A percentile compares a stretch with the other conserved stretches of the same genome.
phyloP scores from a whole-genome alignment of 2,329 filamentous ascomycete species.

The Colletotrichum phormii region DNA sequence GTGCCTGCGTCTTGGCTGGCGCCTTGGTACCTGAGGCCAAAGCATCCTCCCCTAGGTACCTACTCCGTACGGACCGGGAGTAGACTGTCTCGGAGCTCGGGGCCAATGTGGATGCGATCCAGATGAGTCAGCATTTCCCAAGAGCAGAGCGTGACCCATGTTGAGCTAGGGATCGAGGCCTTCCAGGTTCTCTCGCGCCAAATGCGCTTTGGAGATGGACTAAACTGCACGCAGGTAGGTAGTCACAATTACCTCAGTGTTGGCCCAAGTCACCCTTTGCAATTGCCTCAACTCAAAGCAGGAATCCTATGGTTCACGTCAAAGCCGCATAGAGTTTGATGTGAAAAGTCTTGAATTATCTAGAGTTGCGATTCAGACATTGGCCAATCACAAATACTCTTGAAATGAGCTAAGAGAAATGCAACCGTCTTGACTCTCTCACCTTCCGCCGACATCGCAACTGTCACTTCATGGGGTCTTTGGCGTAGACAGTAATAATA shows the following conservation, averaged over 20 bases:
- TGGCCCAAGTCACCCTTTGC: neutral
- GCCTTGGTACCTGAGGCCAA: conserved; percentile 31
- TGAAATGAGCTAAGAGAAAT: conserved; percentile 6
- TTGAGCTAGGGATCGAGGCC: too few relatives aligned
- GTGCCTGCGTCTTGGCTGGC: neutral
- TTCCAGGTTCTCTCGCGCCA: neutral
- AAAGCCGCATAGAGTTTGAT: conserved; percentile 7
- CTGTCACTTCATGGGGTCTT: neutral
- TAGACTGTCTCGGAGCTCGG: conserved; percentile 22
- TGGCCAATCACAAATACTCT: conserved; percentile 10
- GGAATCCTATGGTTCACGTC: neutral
- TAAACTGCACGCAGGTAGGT: neutral
- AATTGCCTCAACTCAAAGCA: neutral
- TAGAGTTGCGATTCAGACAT: neutral
- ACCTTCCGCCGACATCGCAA: conserved; percentile 29
- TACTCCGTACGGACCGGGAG: too few relatives aligned
- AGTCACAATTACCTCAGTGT: neutral
- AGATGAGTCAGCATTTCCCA: conserved; percentile 21
- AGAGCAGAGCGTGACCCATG: neutral
- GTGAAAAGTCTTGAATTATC: neutral
- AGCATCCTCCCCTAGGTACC: neutral
- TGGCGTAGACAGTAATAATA: too few relatives aligned
- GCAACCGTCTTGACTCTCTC: conserved; percentile 3
- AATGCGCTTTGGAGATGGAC: neutral
- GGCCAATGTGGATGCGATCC: neutral